Evolutionary conservation across 2,329 filamentous ascomycete species (phyloP).

Genomic region (Penicillium frequentans): DNA sequence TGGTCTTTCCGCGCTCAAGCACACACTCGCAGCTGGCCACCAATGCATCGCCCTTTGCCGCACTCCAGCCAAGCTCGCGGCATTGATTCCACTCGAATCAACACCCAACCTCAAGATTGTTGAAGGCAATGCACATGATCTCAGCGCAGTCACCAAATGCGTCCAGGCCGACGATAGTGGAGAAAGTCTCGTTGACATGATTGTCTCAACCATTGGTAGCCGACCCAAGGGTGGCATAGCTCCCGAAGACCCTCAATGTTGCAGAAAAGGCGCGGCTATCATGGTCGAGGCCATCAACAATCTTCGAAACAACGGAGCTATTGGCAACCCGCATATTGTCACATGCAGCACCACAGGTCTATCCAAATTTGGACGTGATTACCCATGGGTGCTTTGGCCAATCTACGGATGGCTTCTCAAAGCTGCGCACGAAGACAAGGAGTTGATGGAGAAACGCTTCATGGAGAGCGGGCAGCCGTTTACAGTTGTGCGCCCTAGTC

Average conservation of each 20-base stretch:
- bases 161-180: constrained; percentile 19
- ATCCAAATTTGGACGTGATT: constrained; percentile 29
- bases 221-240: constrained; percentile 29
- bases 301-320: constrained; percentile 16
- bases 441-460: constrained; percentile 32
- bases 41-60: constrained; percentile 50
- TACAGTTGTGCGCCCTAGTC: constrained; percentile 34
- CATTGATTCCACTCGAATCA: constrained; percentile 40
- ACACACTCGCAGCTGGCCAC: constrained; percentile 47
- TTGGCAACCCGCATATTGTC: constrained; percentile 27
- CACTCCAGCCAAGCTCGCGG: constrained; percentile 50
- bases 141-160: constrained; percentile 40
- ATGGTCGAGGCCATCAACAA: constrained; percentile 23
- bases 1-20: constrained; percentile 44
- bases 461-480: constrained; percentile 20
- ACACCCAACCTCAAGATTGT: constrained; percentile 47
- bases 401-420: constrained; percentile 33
- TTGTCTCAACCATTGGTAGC: constrained; percentile 51
- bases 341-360: constrained; percentile 38
- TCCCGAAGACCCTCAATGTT: constrained; percentile 37
- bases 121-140: constrained; percentile 48
- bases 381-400: constrained; percentile 32
- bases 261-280: constrained; percentile 30
- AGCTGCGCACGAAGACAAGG: constrained; percentile 41
- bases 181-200: constrained; percentile 38